Percentiles rank a stretch among this genome's conserved stretches.
These are phyloP conservation scores for Lipomyces starkeyi DNA, from an alignment of 805 yeast genomes.

Conservation along the genomic window DNA sequence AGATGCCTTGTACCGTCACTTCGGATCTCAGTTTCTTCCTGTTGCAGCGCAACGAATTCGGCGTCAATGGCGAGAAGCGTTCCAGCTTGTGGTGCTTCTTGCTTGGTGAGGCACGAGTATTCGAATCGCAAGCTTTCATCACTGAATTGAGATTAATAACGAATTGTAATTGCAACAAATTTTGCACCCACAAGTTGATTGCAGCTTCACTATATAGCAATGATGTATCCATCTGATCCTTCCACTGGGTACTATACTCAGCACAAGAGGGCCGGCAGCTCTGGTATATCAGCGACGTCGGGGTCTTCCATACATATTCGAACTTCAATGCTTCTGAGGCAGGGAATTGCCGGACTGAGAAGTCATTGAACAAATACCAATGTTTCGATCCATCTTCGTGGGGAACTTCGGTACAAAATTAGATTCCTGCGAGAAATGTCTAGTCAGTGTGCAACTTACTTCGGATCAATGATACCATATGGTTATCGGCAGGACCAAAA, in stretches of 20 bases:
- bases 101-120: constrained; percentile 67
- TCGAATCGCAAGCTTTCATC: constrained; percentile 64
- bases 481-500: constrained; percentile 42
- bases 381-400: constrained; percentile 34
- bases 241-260: constrained; percentile 57
- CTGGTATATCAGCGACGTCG: constrained; percentile 73
- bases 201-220: constrained; percentile 70
- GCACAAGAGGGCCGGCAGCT: constrained; percentile 43
- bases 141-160: constrained; percentile 54
- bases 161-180: neutral
- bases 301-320: constrained; percentile 80
- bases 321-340: constrained; percentile 80
- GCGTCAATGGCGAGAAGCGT: constrained; percentile 92
- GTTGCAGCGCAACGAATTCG: constrained; percentile 84
- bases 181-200: constrained; percentile 10
- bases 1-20: constrained; percentile 72
- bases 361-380: constrained; percentile 93
- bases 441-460: constrained; percentile 22
- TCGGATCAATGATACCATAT: constrained; percentile 47
- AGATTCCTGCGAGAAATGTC: neutral
- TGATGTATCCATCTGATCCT: constrained; percentile 59
- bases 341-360: constrained; percentile 75
- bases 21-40: constrained; percentile 78
- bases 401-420: constrained; percentile 13
- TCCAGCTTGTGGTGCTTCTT: constrained; percentile 77